Evolutionary conservation across 73 alveolate species (phyloP).

Genomic region (Durusdinium trenchii): DNA sequence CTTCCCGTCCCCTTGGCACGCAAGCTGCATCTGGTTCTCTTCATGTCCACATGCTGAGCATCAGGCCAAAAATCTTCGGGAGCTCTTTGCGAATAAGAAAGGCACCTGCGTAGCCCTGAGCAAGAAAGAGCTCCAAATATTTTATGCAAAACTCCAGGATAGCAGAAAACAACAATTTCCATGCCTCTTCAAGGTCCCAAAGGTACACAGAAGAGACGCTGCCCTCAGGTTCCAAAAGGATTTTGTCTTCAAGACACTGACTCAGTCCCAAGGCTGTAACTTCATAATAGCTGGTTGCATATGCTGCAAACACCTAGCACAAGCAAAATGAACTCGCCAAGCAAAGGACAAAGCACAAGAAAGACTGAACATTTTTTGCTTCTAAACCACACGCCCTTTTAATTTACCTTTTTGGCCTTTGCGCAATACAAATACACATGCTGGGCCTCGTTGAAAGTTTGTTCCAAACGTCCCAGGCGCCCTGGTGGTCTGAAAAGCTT

Average conservation of each 20-base stretch:
- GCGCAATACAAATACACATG: background rate
- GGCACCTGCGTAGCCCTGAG: conserved; percentile 92
- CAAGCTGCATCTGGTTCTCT: background rate
- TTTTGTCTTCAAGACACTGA: background rate
- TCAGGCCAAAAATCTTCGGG: conserved; percentile 32
- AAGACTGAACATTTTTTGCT: no score
- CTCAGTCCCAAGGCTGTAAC: background rate
- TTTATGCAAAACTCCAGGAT: background rate
- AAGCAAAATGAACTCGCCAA: no score
- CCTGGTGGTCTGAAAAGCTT: conserved; percentile 75
- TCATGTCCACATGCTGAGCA: background rate
- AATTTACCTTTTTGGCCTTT: no score
- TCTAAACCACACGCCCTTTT: no score
- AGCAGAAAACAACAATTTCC: background rate
- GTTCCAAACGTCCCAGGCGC: conserved; percentile 65
- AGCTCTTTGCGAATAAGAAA: conserved; percentile 81
- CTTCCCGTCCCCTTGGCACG: conserved; percentile 59
- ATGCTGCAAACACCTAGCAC: conserved; percentile 66
- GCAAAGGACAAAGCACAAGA: background rate
- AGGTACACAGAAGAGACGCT: conserved; percentile 81
- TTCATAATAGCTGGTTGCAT: conserved; percentile 89
- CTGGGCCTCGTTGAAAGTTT: conserved; percentile 83
- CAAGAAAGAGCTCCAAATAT: background rate
- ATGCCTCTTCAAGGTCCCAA: conserved; percentile 94
- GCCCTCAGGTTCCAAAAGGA: conserved; percentile 17